A percentile compares a stretch with the other conserved stretches of the same genome.
Evolutionary conservation across 2,329 filamentous ascomycete genomes (phyloP).

Genomic region (Dactylellina parvicollis): DNA sequence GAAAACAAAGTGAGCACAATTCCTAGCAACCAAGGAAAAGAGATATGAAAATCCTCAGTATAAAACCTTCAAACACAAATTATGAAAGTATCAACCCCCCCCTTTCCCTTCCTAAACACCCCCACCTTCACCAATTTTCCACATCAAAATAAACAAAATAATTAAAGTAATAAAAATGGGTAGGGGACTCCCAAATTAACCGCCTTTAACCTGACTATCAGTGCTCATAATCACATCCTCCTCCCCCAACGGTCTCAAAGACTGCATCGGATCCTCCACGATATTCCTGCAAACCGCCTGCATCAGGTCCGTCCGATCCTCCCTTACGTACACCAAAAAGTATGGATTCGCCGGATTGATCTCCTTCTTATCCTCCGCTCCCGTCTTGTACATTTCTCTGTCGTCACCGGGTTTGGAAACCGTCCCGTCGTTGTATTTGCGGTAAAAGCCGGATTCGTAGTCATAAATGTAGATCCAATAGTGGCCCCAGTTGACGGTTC

Average conservation of each 20-base stretch:
- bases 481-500: slow-evolving; percentile 76
- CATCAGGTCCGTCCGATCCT: slow-evolving; percentile 65
- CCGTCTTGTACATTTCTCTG: slow-evolving; percentile 71
- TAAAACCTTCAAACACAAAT: too few species aligned
- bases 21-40: too few species aligned
- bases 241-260: neutral
- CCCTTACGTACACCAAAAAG: slow-evolving; percentile 83
- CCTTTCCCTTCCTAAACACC: too few species aligned
- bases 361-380: slow-evolving; percentile 67
- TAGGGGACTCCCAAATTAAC: neutral
- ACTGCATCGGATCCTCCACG: slow-evolving; percentile 1
- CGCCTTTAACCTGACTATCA: slow-evolving; percentile 14
- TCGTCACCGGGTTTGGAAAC: slow-evolving; percentile 75
- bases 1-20: too few species aligned
- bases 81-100: too few species aligned
- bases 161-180: neutral
- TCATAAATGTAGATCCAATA: slow-evolving; percentile 98
- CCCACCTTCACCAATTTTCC: neutral
- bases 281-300: slow-evolving; percentile 57
- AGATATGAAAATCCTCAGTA: too few species aligned
- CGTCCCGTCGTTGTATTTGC: slow-evolving; percentile 89
- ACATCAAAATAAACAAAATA: neutral
- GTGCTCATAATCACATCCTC: neutral
- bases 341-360: slow-evolving; percentile 77
- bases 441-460: slow-evolving; percentile 82